Evolutionary conservation across 163 green algal species (phyloP).

Genomic region (Dunaliella salina): DNA sequence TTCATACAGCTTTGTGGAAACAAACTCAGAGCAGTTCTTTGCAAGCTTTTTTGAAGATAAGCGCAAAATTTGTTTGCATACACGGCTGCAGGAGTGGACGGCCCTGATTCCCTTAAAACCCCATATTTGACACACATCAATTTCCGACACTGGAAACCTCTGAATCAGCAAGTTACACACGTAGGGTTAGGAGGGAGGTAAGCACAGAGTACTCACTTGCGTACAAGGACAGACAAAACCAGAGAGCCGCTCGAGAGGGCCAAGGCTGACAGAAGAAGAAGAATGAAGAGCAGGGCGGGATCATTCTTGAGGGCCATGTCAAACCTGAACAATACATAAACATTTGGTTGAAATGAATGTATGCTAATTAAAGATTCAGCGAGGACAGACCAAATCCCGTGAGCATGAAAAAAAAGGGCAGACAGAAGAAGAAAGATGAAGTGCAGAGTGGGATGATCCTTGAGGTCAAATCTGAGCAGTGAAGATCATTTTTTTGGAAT

Average conservation of each 20-base stretch:
- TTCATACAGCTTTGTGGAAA: too few relatives aligned
- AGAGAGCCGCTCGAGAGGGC: conserved; percentile 9
- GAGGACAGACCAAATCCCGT: neutral
- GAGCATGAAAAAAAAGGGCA: conserved; percentile 5
- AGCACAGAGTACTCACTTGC: neutral
- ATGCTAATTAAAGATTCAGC: too few relatives aligned
- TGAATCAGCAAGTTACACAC: too few relatives aligned
- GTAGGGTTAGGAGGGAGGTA: too few relatives aligned
- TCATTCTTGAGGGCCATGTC: conserved; percentile 10
- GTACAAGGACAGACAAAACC: conserved; percentile 6
- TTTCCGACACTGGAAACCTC: too few relatives aligned
- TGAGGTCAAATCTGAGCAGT: conserved; percentile 7
- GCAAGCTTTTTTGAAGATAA: too few relatives aligned
- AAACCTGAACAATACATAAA: conserved; percentile 7
- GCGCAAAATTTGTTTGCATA: too few relatives aligned
- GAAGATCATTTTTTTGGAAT: too few relatives aligned
- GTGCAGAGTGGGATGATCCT: conserved; percentile 3
- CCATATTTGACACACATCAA: too few relatives aligned
- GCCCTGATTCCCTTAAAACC: too few relatives aligned
- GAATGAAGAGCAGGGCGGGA: conserved; percentile 17
- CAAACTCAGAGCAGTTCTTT: too few relatives aligned
- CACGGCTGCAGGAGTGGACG: too few relatives aligned
- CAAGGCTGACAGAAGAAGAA: conserved; percentile 6
- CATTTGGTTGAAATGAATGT: neutral
- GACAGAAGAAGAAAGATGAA: neutral